Evolutionary conservation across 257 asterid species (phyloP).

Genomic region (Gardenia jasminoides): DNA sequence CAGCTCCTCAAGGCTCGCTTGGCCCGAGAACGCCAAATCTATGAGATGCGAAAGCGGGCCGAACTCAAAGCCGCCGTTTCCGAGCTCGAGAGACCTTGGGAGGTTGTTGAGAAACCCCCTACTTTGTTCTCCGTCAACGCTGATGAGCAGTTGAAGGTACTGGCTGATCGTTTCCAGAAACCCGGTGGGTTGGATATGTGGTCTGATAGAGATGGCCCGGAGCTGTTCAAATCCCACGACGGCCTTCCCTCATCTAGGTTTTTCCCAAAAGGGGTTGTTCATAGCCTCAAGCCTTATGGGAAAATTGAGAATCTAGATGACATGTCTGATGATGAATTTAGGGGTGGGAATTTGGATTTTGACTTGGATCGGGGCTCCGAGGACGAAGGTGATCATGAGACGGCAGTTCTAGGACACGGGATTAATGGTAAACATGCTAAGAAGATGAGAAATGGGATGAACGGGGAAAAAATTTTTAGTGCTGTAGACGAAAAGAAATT

Average conservation of each 20-base stretch:
- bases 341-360: background rate
- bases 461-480: slow-evolving; percentile 27
- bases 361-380: slow-evolving; percentile 10
- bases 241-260: slow-evolving; percentile 71
- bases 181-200: slow-evolving; percentile 96
- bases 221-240: slow-evolving; percentile 55
- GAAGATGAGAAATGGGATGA: slow-evolving; percentile 15
- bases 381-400: slow-evolving; percentile 16
- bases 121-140: slow-evolving; percentile 83
- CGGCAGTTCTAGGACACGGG: slow-evolving; percentile 21
- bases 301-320: slow-evolving; percentile 25
- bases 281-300: slow-evolving; percentile 69
- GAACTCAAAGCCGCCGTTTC: slow-evolving; percentile 91
- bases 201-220: slow-evolving; percentile 91
- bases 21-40: slow-evolving; percentile 84
- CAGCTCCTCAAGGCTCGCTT: slow-evolving; percentile 86
- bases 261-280: slow-evolving; percentile 93
- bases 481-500: slow-evolving; percentile 3
- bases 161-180: slow-evolving; percentile 96
- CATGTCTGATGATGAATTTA: slow-evolving; percentile 26
- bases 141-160: slow-evolving; percentile 87
- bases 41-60: slow-evolving; percentile 94
- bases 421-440: slow-evolving; percentile 13
- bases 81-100: slow-evolving; percentile 98
- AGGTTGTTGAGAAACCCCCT: slow-evolving; percentile 77